These are phyloP conservation scores for Phalaenopsis aphrodite DNA, from an alignment of 106 monocot species.

Conservation along the genomic window DNA sequence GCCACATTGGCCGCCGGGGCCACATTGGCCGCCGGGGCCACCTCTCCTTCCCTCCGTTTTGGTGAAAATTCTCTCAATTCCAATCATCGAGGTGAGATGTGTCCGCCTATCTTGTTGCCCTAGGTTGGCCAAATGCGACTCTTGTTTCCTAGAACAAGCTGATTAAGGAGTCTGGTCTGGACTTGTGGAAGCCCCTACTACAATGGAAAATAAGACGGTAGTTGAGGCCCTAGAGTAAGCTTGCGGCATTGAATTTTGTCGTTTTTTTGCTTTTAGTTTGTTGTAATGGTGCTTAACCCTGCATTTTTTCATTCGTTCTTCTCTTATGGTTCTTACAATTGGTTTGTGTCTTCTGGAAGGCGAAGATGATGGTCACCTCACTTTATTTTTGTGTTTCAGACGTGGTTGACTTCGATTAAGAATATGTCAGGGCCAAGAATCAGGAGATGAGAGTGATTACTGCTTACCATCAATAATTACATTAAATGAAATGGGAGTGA, in stretches of 20 bases:
- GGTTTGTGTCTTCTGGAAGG: neutral
- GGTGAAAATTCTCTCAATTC: neutral
- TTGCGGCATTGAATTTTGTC: neutral
- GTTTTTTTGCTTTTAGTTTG: neutral
- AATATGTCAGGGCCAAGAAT: too few relatives aligned
- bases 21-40: neutral
- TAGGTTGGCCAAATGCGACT: constrained; percentile 32
- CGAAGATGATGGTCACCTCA: neutral
- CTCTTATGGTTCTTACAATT: neutral
- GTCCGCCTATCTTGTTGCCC: constrained; percentile 2
- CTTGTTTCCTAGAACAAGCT: constrained; percentile 98
- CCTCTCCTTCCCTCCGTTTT: neutral
- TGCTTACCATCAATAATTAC: too few relatives aligned
- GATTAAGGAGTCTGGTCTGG: constrained; percentile 38
- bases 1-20: too few relatives aligned
- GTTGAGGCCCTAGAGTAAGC: constrained; percentile 14
- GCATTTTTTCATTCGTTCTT: neutral
- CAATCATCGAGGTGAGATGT: neutral
- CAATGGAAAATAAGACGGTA: constrained; percentile 1
- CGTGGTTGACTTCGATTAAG: neutral
- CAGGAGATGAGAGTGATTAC: too few relatives aligned
- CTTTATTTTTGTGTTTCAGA: neutral
- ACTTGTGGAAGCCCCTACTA: neutral
- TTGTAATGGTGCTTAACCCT: neutral
- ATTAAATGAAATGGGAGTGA: too few relatives aligned